Evolutionary conservation across 129 eudicot species (phyloP).

Genomic region (Glebionis coronaria): DNA sequence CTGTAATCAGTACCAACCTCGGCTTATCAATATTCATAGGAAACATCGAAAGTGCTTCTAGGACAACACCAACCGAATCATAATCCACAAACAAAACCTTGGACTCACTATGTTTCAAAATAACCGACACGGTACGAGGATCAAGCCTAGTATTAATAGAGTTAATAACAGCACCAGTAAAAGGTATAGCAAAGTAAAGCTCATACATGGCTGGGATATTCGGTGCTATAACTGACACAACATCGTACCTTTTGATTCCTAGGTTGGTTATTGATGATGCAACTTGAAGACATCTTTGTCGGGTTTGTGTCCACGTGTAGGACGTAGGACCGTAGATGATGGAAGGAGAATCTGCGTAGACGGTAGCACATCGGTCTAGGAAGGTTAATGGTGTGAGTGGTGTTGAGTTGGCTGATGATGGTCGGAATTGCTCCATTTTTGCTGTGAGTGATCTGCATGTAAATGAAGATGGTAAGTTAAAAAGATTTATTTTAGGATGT

Average conservation of each 20-base stretch:
- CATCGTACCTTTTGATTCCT: constrained; percentile 35
- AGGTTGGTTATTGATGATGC: constrained; percentile 46
- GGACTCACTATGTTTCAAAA: constrained; percentile 42
- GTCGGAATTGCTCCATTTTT: constrained; percentile 40
- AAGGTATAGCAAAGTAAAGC: constrained; percentile 57
- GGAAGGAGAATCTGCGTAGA: constrained; percentile 48
- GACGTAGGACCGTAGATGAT: constrained; percentile 29
- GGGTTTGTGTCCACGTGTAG: constrained; percentile 49
- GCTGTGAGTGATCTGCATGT: background rate
- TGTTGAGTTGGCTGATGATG: constrained; percentile 34
- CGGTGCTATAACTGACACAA: constrained; percentile 63
- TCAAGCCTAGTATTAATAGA: constrained; percentile 59
- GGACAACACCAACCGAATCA: constrained; percentile 20
- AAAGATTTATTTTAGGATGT: too few relatives aligned
- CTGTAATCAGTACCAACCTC: constrained; percentile 27
- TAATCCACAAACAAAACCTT: constrained; percentile 45
- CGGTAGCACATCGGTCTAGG: constrained; percentile 49
- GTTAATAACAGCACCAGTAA: constrained; percentile 52
- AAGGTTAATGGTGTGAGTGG: constrained; percentile 43
- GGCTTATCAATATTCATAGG: constrained; percentile 22
- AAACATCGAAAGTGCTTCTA: constrained; percentile 31
- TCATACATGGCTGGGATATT: constrained; percentile 62
- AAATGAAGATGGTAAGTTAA: background rate
- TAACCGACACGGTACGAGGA: constrained; percentile 41
- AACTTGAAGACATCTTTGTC: constrained; percentile 35